phyloP scores from a whole-genome alignment of 768 basidiomycete genomes.

The Mycena kentingensis region DNA sequence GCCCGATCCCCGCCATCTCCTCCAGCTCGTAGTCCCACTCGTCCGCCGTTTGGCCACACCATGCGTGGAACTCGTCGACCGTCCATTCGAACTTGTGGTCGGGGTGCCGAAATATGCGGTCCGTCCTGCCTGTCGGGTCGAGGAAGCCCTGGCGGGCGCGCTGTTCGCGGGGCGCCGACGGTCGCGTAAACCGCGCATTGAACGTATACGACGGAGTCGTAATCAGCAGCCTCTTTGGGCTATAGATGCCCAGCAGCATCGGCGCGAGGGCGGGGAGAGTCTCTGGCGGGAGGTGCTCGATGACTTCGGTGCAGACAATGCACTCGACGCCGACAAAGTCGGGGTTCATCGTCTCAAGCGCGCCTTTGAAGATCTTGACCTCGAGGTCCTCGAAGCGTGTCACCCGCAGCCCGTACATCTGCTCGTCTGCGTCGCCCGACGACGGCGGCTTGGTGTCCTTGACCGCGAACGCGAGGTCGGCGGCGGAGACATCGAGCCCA shows the following conservation, averaged over 20 bases:
- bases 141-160: slow-evolving; percentile 49
- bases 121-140: slow-evolving; percentile 77
- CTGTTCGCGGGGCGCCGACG: slow-evolving; percentile 43
- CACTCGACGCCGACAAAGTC: slow-evolving; percentile 67
- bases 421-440: slow-evolving; percentile 27
- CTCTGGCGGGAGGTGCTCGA: slow-evolving; percentile 73
- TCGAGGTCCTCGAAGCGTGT: slow-evolving; percentile 70
- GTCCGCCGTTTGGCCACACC: slow-evolving; percentile 57
- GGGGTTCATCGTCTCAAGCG: slow-evolving; percentile 66
- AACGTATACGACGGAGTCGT: slow-evolving; percentile 88
- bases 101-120: slow-evolving; percentile 73
- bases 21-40: slow-evolving; percentile 77
- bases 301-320: slow-evolving; percentile 83
- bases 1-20: slow-evolving; percentile 55
- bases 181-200: slow-evolving; percentile 72
- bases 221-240: slow-evolving; percentile 69
- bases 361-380: slow-evolving; percentile 74
- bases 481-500: slow-evolving; percentile 66
- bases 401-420: slow-evolving; percentile 30
- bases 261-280: slow-evolving; percentile 67
- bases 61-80: slow-evolving; percentile 63
- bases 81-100: slow-evolving; percentile 96
- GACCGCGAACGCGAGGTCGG: slow-evolving; percentile 58
- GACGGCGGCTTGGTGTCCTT: slow-evolving; percentile 47
- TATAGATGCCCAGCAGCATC: slow-evolving; percentile 74